Evolutionary conservation across 2,329 filamentous ascomycete species (phyloP).

Genomic region (Dothidotthia symphoricarpi): DNA sequence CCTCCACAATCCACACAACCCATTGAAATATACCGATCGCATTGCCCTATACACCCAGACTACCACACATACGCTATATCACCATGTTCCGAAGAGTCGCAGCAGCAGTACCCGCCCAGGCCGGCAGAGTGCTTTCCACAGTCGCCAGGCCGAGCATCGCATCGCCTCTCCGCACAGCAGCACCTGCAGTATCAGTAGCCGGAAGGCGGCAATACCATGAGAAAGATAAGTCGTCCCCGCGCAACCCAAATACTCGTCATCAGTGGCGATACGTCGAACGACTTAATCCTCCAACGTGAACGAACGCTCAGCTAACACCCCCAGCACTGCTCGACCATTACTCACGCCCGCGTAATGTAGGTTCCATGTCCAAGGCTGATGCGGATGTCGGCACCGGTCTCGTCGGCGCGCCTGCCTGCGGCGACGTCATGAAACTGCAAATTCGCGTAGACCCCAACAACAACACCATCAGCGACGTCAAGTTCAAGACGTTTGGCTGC

Average conservation of each 20-base stretch:
- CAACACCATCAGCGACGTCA: conserved; percentile 88
- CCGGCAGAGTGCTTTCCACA: conserved; percentile 51
- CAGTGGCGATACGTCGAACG: conserved; percentile 16
- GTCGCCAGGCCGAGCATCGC: conserved; percentile 51
- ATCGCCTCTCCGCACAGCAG: conserved; percentile 46
- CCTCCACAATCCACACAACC: conserved; percentile 11
- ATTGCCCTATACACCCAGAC: conserved; percentile 4
- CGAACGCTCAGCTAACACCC: conserved; percentile 42
- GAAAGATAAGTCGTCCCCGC: conserved; percentile 56
- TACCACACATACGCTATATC: conserved; percentile 24
- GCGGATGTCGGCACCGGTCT: conserved; percentile 84
- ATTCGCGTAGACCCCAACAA: conserved; percentile 86
- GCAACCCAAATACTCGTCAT: conserved; percentile 3
- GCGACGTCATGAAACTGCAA: conserved; percentile 92
- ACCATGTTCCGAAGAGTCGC: conserved; percentile 59
- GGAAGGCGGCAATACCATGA: conserved; percentile 60
- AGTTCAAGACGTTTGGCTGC: conserved; percentile 98
- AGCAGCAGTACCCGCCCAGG: conserved; percentile 53
- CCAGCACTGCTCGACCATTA: conserved; percentile 73
- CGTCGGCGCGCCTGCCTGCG: conserved; percentile 84
- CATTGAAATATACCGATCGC: conserved; percentile 13
- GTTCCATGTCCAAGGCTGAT: conserved; percentile 76
- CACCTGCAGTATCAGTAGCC: conserved; percentile 42
- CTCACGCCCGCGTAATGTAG: conserved; percentile 74
- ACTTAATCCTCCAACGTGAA: no score